Evolutionary conservation across 495 filamentous ascomycete species (phyloP).

Genomic region (Peziza echinospora): DNA sequence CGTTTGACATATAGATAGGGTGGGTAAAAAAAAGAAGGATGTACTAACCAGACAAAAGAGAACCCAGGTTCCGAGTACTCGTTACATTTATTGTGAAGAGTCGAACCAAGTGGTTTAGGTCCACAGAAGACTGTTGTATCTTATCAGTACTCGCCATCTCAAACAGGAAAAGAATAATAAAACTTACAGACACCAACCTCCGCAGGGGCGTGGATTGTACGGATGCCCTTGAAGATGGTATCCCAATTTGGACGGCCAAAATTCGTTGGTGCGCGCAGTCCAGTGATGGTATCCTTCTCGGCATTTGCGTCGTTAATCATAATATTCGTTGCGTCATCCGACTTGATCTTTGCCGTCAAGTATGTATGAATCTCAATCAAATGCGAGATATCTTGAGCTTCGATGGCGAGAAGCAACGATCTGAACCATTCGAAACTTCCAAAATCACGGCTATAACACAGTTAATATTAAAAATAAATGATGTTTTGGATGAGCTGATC

Average conservation of each 20-base stretch:
- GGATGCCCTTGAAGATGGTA: conserved; percentile 52
- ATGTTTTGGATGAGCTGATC: neutral
- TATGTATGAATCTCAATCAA: conserved; percentile 61
- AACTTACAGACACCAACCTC: conserved; percentile 44
- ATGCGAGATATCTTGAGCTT: conserved; percentile 61
- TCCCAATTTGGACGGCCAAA: conserved; percentile 66
- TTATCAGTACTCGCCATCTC: no score
- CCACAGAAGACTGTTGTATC: conserved; percentile 45
- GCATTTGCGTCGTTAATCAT: conserved; percentile 69
- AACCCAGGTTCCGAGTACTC: conserved; percentile 50
- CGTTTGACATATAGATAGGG: neutral
- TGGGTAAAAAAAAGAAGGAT: neutral
- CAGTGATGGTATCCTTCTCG: conserved; percentile 56
- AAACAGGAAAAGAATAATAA: neutral
- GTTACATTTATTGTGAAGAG: conserved; percentile 53
- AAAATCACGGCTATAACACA: conserved; percentile 39
- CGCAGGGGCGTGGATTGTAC: conserved; percentile 46
- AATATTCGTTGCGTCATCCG: conserved; percentile 59
- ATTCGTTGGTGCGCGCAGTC: conserved; percentile 51
- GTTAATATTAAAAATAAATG: neutral
- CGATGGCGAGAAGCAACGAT: conserved; percentile 54
- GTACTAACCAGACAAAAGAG: conserved; percentile 8
- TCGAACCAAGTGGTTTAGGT: conserved; percentile 45
- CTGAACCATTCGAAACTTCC: conserved; percentile 67
- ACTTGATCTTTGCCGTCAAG: conserved; percentile 55